Base-by-base conservation (phyloP, 441 rosid species). In the Adansonia rubrostipa region DNA sequence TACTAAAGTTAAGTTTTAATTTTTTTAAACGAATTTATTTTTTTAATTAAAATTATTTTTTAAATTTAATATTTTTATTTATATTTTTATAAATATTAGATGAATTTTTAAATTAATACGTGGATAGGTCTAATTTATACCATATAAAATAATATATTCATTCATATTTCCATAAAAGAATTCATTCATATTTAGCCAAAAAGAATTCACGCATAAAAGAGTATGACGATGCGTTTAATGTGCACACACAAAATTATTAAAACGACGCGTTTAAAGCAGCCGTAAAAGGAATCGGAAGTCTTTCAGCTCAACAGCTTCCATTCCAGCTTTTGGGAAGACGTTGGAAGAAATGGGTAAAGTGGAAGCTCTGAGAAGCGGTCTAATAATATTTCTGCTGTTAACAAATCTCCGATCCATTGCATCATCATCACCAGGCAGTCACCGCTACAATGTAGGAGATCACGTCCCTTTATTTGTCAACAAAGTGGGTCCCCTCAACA, bases 401-500 rank as follows among this genome's bases (percentile, higher is more conserved):
- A 11, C 53, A 17, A 42, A 71, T 83, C 74, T 51, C 47, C 67
- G 76, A 77, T 68, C 80, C 61, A 69, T 68, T 56, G 3, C 78
- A 11, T 78, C 88, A 11, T 78, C 88, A 3, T 84, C 87, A 33
- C 77, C 85, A 56, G 71, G 65, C 69, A 79, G 85, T 79, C 89
- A 80, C 65, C 85, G 82, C 33, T 93, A 92, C 86, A 89, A 86
- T 83, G 88, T 80, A 3, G 92, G 92, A 80, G 92, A 89, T 83
- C 82, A 70, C 50, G 90, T 88, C 79, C 95, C 92, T 70, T 79
- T 89, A 7, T 86, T 85, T 80, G 93, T 81, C 84, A 91, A 89
- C 87, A 86, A 84, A 84, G 86, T 86, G 53, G 93, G 91, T 45
- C 93, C 93, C 50, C 84, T 91, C 64, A 84, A 85, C 87, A 91